Conservation (phyloP, 2,329 filamentous ascomycete species). For the Graphilbum sp. region DNA sequence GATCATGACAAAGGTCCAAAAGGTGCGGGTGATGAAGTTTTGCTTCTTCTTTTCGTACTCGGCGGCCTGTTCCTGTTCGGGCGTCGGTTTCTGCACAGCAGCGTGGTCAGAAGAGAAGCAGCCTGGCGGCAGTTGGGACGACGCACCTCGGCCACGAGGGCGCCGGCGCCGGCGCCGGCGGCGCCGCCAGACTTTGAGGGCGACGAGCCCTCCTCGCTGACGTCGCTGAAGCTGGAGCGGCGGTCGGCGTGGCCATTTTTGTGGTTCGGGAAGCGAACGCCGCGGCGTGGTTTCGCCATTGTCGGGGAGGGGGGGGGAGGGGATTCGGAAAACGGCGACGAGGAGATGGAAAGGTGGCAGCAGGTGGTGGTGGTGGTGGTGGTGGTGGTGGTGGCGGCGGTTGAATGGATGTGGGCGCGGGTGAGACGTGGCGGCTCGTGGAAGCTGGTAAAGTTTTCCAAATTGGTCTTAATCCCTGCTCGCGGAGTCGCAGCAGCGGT, state of each 20-base stretch:
- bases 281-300: conserved; percentile 25
- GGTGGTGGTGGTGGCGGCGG: too few species aligned
- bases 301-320: conserved; percentile 6
- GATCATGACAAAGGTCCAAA: conserved; percentile 99
- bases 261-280: conserved; percentile 38
- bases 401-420: too few species aligned
- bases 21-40: conserved; percentile 89
- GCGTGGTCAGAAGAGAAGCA: neutral
- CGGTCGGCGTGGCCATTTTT: conserved; percentile 35
- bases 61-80: conserved; percentile 24
- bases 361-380: neutral
- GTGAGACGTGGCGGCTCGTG: too few species aligned
- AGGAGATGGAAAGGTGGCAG: neutral
- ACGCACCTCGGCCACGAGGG: conserved; percentile 22
- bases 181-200: conserved; percentile 13
- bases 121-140: neutral
- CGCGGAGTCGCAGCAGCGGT: too few species aligned
- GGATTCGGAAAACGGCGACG: neutral
- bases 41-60: conserved; percentile 99
- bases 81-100: conserved; percentile 22
- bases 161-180: conserved; percentile 9
- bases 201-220: conserved; percentile 10
- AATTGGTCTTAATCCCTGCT: too few species aligned
- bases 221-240: conserved; percentile 56
- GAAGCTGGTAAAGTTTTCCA: too few species aligned